Percentiles rank a stretch among this genome's conserved stretches.
Evolutionary conservation across 2,329 filamentous ascomycete species (phyloP).

Genomic region (Penicillium sp.): DNA sequence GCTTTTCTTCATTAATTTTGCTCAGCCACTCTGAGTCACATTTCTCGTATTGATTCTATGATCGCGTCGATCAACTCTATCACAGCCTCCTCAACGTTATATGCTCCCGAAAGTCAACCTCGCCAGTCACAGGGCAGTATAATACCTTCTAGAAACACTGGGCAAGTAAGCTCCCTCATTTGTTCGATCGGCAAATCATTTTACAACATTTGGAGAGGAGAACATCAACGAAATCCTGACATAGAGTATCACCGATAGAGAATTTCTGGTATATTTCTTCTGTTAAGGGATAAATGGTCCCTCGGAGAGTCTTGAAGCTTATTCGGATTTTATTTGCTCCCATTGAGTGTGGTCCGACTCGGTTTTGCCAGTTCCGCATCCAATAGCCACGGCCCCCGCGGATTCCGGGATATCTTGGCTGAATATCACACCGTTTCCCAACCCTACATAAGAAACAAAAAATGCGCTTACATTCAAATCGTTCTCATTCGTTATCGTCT

Average conservation of each 20-base stretch:
- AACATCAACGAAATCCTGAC: too few species aligned
- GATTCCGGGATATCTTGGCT: neutral
- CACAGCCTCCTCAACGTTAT: neutral
- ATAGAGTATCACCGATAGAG: too few species aligned
- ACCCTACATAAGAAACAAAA: neutral
- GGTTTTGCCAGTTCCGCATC: neutral
- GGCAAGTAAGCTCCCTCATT: too few species aligned
- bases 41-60: neutral
- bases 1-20: neutral
- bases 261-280: too few species aligned
- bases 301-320: too few species aligned
- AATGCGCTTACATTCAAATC: neutral
- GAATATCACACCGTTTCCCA: neutral
- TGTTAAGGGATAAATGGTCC: too few species aligned
- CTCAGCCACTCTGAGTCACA: conserved; percentile 1
- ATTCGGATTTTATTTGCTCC: too few species aligned
- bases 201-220: too few species aligned
- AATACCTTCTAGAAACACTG: too few species aligned
- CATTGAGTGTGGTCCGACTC: conserved; percentile 7
- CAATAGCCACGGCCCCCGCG: neutral
- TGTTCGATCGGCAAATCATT: too few species aligned
- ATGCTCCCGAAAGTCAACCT: neutral
- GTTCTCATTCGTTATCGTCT: neutral
- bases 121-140: neutral
- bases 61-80: neutral